Evolutionary conservation across 2,329 filamentous ascomycete genomes (phyloP).

Genomic region (Pyricularia grisea): DNA sequence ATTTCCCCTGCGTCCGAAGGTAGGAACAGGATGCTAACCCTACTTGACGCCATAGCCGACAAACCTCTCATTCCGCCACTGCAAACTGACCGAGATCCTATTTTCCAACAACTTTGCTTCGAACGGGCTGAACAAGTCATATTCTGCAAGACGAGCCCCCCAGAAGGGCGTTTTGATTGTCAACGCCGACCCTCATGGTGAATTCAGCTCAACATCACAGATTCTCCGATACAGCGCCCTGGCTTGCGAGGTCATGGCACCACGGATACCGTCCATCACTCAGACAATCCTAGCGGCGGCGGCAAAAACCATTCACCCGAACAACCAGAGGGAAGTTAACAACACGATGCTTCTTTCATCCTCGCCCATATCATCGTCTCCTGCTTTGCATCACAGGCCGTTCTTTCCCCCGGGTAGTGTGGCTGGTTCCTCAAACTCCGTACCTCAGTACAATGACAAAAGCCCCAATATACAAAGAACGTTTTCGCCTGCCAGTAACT

Average conservation of each 20-base stretch:
- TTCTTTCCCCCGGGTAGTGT: constrained; percentile 29
- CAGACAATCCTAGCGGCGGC: constrained; percentile 50
- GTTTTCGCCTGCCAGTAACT: constrained; percentile 27
- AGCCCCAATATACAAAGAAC: constrained; percentile 22
- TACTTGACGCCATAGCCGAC: not conserved
- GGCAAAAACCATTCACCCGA: constrained; percentile 7
- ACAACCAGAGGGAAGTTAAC: not conserved
- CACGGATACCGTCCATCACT: constrained; percentile 74
- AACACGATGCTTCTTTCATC: constrained; percentile 6
- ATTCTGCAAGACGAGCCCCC: constrained; percentile 48
- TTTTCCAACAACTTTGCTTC: constrained; percentile 85
- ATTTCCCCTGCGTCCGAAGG: not conserved
- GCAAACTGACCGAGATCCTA: constrained; percentile 74
- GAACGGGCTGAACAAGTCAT: constrained; percentile 29
- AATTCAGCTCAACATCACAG: constrained; percentile 95
- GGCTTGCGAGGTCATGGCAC: constrained; percentile 85
- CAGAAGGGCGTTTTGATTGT: constrained; percentile 95
- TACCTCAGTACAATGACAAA: constrained; percentile 9
- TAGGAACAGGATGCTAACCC: not conserved
- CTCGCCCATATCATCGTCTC: not conserved
- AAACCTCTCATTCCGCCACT: constrained; percentile 63
- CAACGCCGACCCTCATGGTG: constrained; percentile 82
- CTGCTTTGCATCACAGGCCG: constrained; percentile 25
- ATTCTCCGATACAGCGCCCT: constrained; percentile 91
- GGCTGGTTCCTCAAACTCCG: constrained; percentile 11